A percentile compares a stretch with the other conserved stretches of the same genome.
Evolutionary conservation across 1,284 basidiomycete species (phyloP).

Genomic region (Rhizopogon parksii): DNA sequence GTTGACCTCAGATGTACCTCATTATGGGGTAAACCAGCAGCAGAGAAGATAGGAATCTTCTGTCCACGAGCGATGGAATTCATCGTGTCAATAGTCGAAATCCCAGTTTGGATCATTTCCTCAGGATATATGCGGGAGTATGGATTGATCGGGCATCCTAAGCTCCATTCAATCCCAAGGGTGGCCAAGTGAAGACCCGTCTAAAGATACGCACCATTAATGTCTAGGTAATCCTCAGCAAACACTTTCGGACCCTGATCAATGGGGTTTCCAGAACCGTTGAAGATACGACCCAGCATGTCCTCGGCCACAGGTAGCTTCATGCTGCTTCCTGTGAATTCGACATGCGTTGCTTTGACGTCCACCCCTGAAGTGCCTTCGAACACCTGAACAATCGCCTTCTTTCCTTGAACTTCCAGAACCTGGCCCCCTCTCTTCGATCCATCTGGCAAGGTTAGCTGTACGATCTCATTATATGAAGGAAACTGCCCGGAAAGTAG

Average conservation of each 20-base stretch:
- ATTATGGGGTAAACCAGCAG: slow-evolving; percentile 98
- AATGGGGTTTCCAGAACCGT: slow-evolving; percentile 96
- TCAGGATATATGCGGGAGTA: slow-evolving; percentile 99
- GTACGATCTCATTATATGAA: slow-evolving; percentile 99
- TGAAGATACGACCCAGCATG: slow-evolving; percentile 99
- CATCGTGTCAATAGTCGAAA: slow-evolving; percentile 98
- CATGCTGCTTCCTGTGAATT: slow-evolving; percentile 98
- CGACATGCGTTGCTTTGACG: slow-evolving; percentile 95
- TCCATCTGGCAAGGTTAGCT: slow-evolving; percentile 93
- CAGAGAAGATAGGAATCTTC: slow-evolving; percentile 99
- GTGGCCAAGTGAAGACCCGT: slow-evolving; percentile 5
- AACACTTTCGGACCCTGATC: slow-evolving; percentile 99
- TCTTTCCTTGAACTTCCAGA: slow-evolving; percentile 96
- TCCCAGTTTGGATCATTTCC: slow-evolving; percentile 99
- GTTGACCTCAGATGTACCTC: slow-evolving; percentile 52
- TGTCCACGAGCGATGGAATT: slow-evolving; percentile 99
- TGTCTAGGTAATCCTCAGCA: slow-evolving; percentile 99
- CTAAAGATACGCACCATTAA: slow-evolving; percentile 70
- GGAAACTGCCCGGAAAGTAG: slow-evolving; percentile 62
- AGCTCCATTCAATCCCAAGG: slow-evolving; percentile 18
- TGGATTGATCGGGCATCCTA: slow-evolving; percentile 98
- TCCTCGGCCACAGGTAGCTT: slow-evolving; percentile 99
- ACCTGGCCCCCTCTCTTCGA: slow-evolving; percentile 95
- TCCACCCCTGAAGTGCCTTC: slow-evolving; percentile 98
- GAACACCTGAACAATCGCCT: slow-evolving; percentile 99